These are phyloP conservation scores for Aspergillus terreus DNA, from an alignment of 2,329 filamentous ascomycete species.

Conservation along the genomic window DNA sequence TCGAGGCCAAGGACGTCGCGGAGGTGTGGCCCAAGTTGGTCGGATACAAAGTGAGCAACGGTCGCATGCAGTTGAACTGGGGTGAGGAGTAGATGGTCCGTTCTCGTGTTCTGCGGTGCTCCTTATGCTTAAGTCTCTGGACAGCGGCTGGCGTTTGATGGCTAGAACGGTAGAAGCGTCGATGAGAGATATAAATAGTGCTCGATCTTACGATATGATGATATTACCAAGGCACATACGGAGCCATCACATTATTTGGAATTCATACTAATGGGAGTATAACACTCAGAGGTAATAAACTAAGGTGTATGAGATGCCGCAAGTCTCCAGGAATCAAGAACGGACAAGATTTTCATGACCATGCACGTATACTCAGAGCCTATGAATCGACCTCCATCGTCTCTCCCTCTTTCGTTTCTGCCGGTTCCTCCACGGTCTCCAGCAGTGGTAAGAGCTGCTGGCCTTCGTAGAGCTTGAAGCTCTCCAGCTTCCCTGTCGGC, in stretches of 20 bases:
- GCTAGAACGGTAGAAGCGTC: background rate
- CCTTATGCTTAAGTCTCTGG: background rate
- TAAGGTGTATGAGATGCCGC: background rate
- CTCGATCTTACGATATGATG: background rate
- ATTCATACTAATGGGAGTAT: slow-evolving; percentile 9
- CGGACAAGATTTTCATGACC: slow-evolving; percentile 11
- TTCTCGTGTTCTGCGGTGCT: background rate
- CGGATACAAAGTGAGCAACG: slow-evolving; percentile 71
- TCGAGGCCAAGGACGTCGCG: slow-evolving; percentile 68
- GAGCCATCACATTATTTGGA: slow-evolving; percentile 7
- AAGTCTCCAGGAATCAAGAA: slow-evolving; percentile 4
- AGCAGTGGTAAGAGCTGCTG: slow-evolving; percentile 82
- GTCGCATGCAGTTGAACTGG: slow-evolving; percentile 80
- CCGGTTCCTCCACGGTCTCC: slow-evolving; percentile 60
- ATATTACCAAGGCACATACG: background rate
- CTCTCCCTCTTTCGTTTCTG: slow-evolving; percentile 39
- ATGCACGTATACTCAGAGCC: slow-evolving; percentile 25
- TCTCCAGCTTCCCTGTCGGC: slow-evolving; percentile 61
- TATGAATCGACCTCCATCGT: slow-evolving; percentile 57
- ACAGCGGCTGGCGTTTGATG: background rate
- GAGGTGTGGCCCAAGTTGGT: slow-evolving; percentile 68
- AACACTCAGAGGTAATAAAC: slow-evolving; percentile 4
- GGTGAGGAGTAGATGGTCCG: slow-evolving; percentile 52
- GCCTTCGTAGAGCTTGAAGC: slow-evolving; percentile 87
- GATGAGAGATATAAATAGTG: no score